These are phyloP conservation scores for Lactifluus rugatus DNA, from an alignment of 768 basidiomycete species.

Conservation along the genomic window DNA sequence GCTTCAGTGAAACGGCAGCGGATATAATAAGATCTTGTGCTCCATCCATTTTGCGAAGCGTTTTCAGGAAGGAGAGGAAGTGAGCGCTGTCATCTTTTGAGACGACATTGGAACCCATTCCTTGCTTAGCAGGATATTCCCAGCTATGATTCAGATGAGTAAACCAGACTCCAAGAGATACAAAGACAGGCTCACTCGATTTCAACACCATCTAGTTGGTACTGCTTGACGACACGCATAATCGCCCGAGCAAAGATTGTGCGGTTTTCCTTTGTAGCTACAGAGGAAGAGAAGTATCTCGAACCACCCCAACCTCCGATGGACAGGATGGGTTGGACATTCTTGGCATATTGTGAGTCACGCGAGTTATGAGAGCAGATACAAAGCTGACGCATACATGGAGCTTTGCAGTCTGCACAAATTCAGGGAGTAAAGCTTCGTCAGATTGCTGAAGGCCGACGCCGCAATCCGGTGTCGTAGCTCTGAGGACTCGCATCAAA, in stretches of 20 bases:
- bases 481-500: no score
- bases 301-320: constrained; percentile 16
- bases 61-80: constrained; percentile 5
- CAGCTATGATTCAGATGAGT: not conserved
- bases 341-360: not conserved
- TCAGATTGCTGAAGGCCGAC: no score
- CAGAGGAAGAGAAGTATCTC: constrained; percentile 11
- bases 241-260: constrained; percentile 8
- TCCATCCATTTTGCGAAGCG: not conserved
- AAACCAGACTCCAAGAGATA: not conserved
- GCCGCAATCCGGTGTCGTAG: no score
- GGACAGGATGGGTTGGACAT: constrained; percentile 12
- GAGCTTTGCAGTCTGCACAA: no score
- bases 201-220: constrained; percentile 14
- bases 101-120: constrained; percentile 3
- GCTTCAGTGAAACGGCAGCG: not conserved
- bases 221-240: not conserved
- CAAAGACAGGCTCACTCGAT: constrained; percentile 6
- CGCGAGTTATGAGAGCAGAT: no score
- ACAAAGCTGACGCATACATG: not conserved
- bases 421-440: no score
- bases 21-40: not conserved
- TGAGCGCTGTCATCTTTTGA: not conserved
- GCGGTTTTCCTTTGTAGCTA: constrained; percentile 7
- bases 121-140: constrained; percentile 3